phyloP scores from a whole-genome alignment of 2,329 filamentous ascomycete genomes.

The Pseudogymnoascus sp. region DNA sequence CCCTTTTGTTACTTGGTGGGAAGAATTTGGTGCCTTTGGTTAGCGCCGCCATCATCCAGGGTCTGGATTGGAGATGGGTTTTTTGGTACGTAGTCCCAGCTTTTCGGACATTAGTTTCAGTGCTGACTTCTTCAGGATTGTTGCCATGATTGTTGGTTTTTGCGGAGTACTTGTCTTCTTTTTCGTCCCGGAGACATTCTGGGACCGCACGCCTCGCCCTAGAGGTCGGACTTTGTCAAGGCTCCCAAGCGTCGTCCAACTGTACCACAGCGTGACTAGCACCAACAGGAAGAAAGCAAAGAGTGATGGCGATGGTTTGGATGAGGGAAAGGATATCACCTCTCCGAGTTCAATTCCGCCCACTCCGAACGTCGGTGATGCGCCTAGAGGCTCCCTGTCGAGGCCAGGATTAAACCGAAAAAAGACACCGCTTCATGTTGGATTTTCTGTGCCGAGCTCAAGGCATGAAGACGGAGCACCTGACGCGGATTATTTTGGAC shows the following conservation, averaged over 20 bases:
- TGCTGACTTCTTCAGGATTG: slow-evolving; percentile 49
- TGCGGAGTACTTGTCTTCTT: slow-evolving; percentile 68
- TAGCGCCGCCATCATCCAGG: slow-evolving; percentile 74
- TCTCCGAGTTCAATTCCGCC: not conserved
- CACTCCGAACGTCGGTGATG: not conserved
- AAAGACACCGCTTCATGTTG: not conserved
- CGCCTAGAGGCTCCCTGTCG: not conserved
- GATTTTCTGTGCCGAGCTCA: not conserved
- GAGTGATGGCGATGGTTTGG: not conserved
- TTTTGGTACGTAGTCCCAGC: slow-evolving; percentile 55
- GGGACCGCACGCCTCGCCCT: slow-evolving; percentile 68
- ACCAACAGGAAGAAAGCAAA: slow-evolving; percentile 8
- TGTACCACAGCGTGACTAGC: slow-evolving; percentile 14
- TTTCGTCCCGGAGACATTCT: slow-evolving; percentile 92
- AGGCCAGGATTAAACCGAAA: not conserved
- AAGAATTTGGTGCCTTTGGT: slow-evolving; percentile 87
- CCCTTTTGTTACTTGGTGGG: slow-evolving; percentile 74
- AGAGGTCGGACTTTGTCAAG: slow-evolving; percentile 12
- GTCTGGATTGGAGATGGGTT: slow-evolving; percentile 78
- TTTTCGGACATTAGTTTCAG: not conserved
- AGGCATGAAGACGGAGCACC: not conserved
- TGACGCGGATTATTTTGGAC: not conserved
- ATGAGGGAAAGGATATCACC: not conserved
- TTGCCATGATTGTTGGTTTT: slow-evolving; percentile 69
- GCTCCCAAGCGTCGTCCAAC: slow-evolving; percentile 14